Percentiles rank a stretch among this genome's conserved stretches.
Conservation (phyloP, 2,329 filamentous ascomycete species). For the Exserohilum turcica region DNA sequence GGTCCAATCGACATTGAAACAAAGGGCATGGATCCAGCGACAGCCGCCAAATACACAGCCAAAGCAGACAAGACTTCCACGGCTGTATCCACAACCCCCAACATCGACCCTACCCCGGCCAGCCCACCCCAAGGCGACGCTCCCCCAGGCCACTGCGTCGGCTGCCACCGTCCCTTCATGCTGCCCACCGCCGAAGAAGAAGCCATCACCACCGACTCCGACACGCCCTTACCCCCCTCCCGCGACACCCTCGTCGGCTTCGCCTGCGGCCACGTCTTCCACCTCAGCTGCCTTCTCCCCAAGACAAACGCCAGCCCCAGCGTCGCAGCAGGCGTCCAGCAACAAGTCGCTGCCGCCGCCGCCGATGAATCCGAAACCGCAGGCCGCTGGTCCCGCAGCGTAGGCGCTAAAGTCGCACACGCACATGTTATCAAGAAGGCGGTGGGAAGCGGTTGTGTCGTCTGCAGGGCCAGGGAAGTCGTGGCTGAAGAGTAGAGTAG, state of each 20-base stretch:
- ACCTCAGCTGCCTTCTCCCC: conserved; percentile 71
- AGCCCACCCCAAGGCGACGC: conserved; percentile 30
- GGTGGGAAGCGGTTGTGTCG: conserved; percentile 59
- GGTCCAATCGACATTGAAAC: conserved; percentile 36
- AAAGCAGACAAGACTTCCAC: conserved; percentile 31
- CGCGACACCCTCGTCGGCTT: conserved; percentile 77
- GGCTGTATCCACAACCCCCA: conserved; percentile 25
- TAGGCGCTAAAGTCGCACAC: conserved; percentile 62
- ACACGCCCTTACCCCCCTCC: conserved; percentile 33
- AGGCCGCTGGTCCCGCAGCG: conserved; percentile 62
- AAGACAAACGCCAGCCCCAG: conserved; percentile 50
- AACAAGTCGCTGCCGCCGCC: conserved; percentile 41
- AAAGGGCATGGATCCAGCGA: conserved; percentile 35
- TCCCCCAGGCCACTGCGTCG: conserved; percentile 43
- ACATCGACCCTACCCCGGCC: conserved; percentile 32
- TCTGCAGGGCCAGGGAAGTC: conserved; percentile 40
- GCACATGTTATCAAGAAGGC: conserved; percentile 86
- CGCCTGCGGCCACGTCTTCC: conserved; percentile 81
- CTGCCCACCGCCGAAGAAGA: conserved; percentile 40
- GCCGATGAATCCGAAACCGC: conserved; percentile 51
- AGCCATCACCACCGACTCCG: conserved; percentile 24
- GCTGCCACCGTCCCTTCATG: conserved; percentile 40
- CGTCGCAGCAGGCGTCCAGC: conserved; percentile 53
- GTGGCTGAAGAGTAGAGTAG: conserved; percentile 17
- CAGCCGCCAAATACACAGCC: conserved; percentile 27